These are phyloP conservation scores for Corchorus capsularis DNA, from an alignment of 345 rosid species.

Conservation along the genomic window DNA sequence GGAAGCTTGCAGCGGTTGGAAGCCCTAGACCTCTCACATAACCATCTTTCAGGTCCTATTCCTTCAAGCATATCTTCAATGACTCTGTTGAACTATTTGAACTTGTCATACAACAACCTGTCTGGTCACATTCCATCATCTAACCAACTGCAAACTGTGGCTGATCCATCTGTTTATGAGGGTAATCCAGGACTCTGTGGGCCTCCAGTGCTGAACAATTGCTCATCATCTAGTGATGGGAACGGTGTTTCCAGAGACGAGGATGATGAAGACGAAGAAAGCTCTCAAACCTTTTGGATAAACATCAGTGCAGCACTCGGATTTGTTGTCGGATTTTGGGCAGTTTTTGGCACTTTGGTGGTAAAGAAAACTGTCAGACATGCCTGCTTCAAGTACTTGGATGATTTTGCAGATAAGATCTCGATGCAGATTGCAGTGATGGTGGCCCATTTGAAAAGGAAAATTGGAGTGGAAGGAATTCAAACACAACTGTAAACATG, in stretches of 20 bases:
- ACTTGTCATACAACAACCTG: constrained; percentile 29
- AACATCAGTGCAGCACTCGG: not conserved
- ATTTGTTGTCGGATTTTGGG: constrained; percentile 13
- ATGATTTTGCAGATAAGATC: too few species aligned
- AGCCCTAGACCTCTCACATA: constrained; percentile 23
- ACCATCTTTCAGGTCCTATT: constrained; percentile 25
- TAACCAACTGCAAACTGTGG: constrained; percentile 17
- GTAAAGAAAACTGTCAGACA: too few species aligned
- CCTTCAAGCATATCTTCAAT: constrained; percentile 19
- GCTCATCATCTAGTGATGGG: not conserved
- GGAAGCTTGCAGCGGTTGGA: constrained; percentile 7
- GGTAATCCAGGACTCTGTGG: constrained; percentile 30
- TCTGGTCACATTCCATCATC: constrained; percentile 18
- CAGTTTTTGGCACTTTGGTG: constrained; percentile 5
- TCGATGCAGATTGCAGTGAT: too few species aligned
- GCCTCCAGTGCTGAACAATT: constrained; percentile 15
- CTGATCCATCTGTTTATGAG: constrained; percentile 14
- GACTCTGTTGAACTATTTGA: constrained; percentile 20
- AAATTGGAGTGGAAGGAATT: too few species aligned
- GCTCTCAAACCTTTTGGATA: not conserved
- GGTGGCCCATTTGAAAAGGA: too few species aligned
- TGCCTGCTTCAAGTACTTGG: too few species aligned
- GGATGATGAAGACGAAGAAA: not conserved
- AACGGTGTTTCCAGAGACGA: not conserved
- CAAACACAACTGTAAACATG: too few species aligned